phyloP scores from a whole-genome alignment of 129 eudicot genomes.

The Centella asiatica region DNA sequence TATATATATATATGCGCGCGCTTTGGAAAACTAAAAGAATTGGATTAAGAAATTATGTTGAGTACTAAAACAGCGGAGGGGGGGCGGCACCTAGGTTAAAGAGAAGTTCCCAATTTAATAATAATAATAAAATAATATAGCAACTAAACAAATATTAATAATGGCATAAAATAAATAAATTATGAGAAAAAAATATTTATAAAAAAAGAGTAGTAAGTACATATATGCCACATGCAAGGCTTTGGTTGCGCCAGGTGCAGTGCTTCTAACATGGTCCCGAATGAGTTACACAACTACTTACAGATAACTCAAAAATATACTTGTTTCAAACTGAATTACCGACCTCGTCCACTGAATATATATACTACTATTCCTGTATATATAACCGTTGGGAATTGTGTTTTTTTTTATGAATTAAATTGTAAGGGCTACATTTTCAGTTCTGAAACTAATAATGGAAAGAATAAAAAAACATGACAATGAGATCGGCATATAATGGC shows the following conservation, averaged over 20 bases:
- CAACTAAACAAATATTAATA: too few species aligned
- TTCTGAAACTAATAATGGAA: too few species aligned
- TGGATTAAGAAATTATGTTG: not conserved
- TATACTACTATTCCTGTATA: too few species aligned
- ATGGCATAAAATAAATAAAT: too few species aligned
- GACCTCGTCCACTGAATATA: too few species aligned
- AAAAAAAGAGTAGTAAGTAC: not conserved
- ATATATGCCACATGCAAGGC: slow-evolving; percentile 24
- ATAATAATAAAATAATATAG: too few species aligned
- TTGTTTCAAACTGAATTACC: slow-evolving; percentile 15
- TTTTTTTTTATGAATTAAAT: too few species aligned
- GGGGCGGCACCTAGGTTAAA: slow-evolving; percentile 35
- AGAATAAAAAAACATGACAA: too few species aligned
- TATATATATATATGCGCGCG: too few species aligned
- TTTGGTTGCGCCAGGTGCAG: slow-evolving; percentile 27
- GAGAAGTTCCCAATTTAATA: not conserved
- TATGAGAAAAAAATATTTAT: not conserved
- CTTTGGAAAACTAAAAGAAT: slow-evolving; percentile 8
- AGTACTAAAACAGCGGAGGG: not conserved
- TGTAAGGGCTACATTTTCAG: too few species aligned
- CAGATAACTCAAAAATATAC: not conserved
- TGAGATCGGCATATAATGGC: too few species aligned
- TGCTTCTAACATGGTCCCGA: slow-evolving; percentile 14
- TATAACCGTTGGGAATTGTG: too few species aligned
- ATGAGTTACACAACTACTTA: not conserved